Base-by-base conservation (phyloP, 257 asterid species). In the Ligustrum vulgare region DNA sequence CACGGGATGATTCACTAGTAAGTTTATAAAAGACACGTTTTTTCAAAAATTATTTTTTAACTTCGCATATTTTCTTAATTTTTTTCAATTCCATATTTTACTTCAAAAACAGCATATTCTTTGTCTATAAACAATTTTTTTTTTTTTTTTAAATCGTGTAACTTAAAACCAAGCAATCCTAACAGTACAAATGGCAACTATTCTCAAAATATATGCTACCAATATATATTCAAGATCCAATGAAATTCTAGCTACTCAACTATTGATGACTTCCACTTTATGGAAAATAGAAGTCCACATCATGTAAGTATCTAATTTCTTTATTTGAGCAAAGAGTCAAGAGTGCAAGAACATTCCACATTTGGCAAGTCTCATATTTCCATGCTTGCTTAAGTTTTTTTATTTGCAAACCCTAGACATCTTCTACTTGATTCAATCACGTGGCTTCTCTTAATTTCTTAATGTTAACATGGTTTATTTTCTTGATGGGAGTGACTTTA, bases 231-330 rank as follows among this genome's bases (percentile, higher is more conserved):
- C 79, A 79, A 82, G 81, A 82, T 82, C 83, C 81, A 68, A 82
- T 79, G 81, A 72, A 80, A 82, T 72, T 76, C 18, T 54, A 75
- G 72, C 43, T 58, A 35, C 82, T 75, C 80, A 78, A 72, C 72
- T 25, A 23, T 67, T 37, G 76, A 28, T 64, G 23, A 45, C 37
- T 56, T 64, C 51, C 75, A 76, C 84, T 79, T 84, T 74, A 80
- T 82, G 91, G 90, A 75, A 75, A 73, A 66, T 70, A 80, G 89
- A 73, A 77, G 84, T 77, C 89, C 87, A 82, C 90, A 79, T 81
- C 81, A 56, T 34, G 22, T 54, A 71, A 71, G 49, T 15, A 9
- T 39, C 47, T 39, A n/a, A n/a, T n/a, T 39, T 39, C 47, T 39
- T 39, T 39, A 39, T 11, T 9, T 39, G 15, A 39, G 15, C 31